A percentile compares a stretch with the other conserved stretches of the same genome.
phyloP scores from a whole-genome alignment of 169 alveolate genomes.

The Cryptosporidium felis region DNA sequence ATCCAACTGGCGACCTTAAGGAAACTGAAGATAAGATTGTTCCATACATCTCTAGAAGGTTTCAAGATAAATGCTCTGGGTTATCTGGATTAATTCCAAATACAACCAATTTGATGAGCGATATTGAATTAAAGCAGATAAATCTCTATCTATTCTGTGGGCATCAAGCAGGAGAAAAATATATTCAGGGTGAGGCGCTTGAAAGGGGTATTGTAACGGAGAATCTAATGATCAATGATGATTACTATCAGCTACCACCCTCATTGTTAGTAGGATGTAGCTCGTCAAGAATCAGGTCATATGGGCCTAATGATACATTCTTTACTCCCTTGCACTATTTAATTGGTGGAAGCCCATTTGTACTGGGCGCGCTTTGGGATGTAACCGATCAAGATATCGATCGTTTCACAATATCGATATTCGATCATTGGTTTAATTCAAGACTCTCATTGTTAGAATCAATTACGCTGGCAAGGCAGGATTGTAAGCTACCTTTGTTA shows the following conservation, averaged over 20 bases:
- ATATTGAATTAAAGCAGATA: neutral
- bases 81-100: constrained; percentile 32
- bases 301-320: constrained; percentile 23
- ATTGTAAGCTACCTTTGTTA: constrained; percentile 47
- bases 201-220: constrained; percentile 33
- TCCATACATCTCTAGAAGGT: neutral
- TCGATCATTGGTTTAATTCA: constrained; percentile 49
- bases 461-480: constrained; percentile 37
- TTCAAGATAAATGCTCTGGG: constrained; percentile 29
- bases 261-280: constrained; percentile 63
- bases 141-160: constrained; percentile 65
- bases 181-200: constrained; percentile 30
- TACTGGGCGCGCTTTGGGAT: constrained; percentile 70
- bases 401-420: constrained; percentile 62
- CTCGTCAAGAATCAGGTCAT: constrained; percentile 62
- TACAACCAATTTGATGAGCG: neutral
- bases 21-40: constrained; percentile 35
- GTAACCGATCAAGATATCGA: constrained; percentile 69
- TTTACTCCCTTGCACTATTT: constrained; percentile 54
- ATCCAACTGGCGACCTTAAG: constrained; percentile 57
- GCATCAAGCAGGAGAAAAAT: constrained; percentile 67
- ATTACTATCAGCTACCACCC: constrained; percentile 37
- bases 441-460: constrained; percentile 36
- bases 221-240: neutral
- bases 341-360: constrained; percentile 67